phyloP scores from a whole-genome alignment of 2,329 filamentous ascomycete species.

The Fusarium tanahbumbuense region DNA sequence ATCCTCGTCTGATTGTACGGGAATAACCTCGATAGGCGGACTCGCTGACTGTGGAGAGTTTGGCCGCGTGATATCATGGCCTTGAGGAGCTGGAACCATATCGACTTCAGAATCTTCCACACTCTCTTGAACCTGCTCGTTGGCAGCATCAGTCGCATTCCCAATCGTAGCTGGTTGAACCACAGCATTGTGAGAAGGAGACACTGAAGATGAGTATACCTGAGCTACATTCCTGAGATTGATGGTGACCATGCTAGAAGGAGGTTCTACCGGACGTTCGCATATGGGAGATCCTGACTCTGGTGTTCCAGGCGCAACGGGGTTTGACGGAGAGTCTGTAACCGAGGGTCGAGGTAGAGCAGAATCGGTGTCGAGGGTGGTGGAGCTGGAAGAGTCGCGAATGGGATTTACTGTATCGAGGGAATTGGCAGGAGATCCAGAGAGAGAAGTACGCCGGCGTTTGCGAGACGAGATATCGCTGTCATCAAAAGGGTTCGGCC shows the following conservation, averaged over 20 bases:
- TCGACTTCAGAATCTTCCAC: slow-evolving; percentile 60
- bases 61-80: slow-evolving; percentile 47
- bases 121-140: slow-evolving; percentile 55
- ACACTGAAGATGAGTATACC: slow-evolving; percentile 57
- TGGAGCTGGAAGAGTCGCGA: slow-evolving; percentile 49
- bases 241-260: slow-evolving; percentile 70
- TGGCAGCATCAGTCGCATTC: not conserved
- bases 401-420: slow-evolving; percentile 56
- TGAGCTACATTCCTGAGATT: slow-evolving; percentile 64
- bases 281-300: slow-evolving; percentile 50
- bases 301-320: slow-evolving; percentile 59
- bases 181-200: slow-evolving; percentile 55
- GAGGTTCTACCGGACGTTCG: slow-evolving; percentile 49
- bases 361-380: slow-evolving; percentile 48
- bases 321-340: slow-evolving; percentile 54
- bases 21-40: slow-evolving; percentile 58
- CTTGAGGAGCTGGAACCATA: slow-evolving; percentile 47
- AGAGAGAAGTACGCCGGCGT: slow-evolving; percentile 69
- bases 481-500: slow-evolving; percentile 74
- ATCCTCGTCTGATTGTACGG: slow-evolving; percentile 53
- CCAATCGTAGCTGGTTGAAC: slow-evolving; percentile 26
- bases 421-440: slow-evolving; percentile 66
- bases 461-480: slow-evolving; percentile 67
- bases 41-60: slow-evolving; percentile 56
- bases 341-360: slow-evolving; percentile 43